Evolutionary conservation across 2,329 filamentous ascomycete genomes (phyloP).

Genomic region (Juglanconis juglandina): DNA sequence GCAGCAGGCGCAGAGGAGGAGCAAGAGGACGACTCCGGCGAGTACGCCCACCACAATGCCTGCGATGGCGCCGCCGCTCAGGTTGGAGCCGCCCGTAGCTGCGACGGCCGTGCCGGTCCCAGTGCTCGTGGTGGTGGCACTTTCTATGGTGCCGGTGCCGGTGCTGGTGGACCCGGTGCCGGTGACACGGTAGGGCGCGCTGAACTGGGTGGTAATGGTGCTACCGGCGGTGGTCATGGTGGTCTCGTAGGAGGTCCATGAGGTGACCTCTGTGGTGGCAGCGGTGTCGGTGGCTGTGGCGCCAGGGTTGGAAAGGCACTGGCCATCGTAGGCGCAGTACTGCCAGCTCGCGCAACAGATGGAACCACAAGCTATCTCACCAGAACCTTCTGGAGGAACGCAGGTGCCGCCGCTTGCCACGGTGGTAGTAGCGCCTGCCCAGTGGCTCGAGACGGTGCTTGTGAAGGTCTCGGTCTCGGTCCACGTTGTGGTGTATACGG

Average conservation of each 20-base stretch:
- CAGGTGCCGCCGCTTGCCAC: conserved; percentile 46
- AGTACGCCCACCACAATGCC: conserved; percentile 76
- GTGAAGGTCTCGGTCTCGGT: conserved; percentile 59
- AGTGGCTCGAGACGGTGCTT: conserved; percentile 53
- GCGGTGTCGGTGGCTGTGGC: conserved; percentile 34
- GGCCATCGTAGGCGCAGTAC: conserved; percentile 58
- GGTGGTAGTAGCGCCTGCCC: conserved; percentile 38
- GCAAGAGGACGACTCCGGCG: conserved; percentile 62
- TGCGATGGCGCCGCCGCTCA: conserved; percentile 72
- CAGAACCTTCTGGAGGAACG: conserved; percentile 42
- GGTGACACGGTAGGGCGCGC: conserved; percentile 48
- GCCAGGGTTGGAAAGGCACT: conserved; percentile 52
- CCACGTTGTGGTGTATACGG: conserved; percentile 40
- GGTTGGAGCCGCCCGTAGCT: conserved; percentile 33
- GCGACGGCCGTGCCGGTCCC: conserved; percentile 34
- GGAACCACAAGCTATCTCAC: conserved; percentile 60
- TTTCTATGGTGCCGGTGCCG: conserved; percentile 52
- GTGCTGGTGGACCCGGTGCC: conserved; percentile 45
- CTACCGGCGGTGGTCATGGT: conserved; percentile 41
- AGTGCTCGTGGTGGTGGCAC: conserved; percentile 40
- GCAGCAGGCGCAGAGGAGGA: conserved; percentile 73
- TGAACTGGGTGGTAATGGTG: conserved; percentile 53
- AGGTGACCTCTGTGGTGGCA: conserved; percentile 33
- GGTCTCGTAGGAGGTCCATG: conserved; percentile 20
- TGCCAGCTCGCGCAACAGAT: conserved; percentile 70